These are phyloP conservation scores for Arabis alpina DNA, from an alignment of 345 rosid species.

Conservation along the genomic window DNA sequence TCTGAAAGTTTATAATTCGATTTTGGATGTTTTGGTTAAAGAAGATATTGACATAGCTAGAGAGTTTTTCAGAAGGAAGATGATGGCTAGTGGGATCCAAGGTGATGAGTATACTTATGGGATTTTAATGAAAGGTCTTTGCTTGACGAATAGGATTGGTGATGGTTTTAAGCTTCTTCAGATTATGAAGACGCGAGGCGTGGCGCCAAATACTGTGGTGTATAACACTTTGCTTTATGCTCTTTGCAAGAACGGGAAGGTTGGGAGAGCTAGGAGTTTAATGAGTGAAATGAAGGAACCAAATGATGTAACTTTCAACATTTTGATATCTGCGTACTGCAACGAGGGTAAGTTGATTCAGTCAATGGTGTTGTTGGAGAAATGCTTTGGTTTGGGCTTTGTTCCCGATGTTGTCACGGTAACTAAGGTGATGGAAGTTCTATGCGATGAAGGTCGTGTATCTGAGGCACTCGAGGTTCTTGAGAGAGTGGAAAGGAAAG, in stretches of 20 bases:
- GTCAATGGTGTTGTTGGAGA: constrained; percentile 76
- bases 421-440: constrained; percentile 69
- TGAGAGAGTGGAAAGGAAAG: constrained; percentile 73
- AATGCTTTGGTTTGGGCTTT: constrained; percentile 65
- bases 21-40: constrained; percentile 79
- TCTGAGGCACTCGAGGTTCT: constrained; percentile 68
- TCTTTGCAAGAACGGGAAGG: constrained; percentile 75
- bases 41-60: constrained; percentile 89
- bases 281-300: constrained; percentile 75
- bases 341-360: constrained; percentile 69
- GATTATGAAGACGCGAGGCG: constrained; percentile 57
- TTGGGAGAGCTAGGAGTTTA: constrained; percentile 80
- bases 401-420: constrained; percentile 70
- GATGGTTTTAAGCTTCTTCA: constrained; percentile 90
- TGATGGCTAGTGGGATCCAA: constrained; percentile 66
- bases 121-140: constrained; percentile 92
- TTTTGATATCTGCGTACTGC: constrained; percentile 76
- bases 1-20: constrained; percentile 66
- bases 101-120: constrained; percentile 89
- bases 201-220: constrained; percentile 64
- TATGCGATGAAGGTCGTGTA: constrained; percentile 70
- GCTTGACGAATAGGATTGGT: constrained; percentile 79
- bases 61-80: constrained; percentile 70
- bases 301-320: constrained; percentile 72
- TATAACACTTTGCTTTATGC: constrained; percentile 76